phyloP scores from a whole-genome alignment of 164 flowering plant species.

The Annona squamosa region DNA sequence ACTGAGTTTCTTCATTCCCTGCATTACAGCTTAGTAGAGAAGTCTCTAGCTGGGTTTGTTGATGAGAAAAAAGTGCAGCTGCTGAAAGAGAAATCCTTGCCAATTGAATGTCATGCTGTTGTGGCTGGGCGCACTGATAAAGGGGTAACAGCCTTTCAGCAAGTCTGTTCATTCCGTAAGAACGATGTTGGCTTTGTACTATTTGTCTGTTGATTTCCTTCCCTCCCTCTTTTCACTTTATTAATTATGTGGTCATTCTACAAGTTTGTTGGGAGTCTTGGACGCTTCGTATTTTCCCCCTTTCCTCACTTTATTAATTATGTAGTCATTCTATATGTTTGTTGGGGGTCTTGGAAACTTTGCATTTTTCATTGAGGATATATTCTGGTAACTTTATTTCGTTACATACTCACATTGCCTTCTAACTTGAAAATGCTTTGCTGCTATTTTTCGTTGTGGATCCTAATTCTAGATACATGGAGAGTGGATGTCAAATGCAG shows the following conservation, averaged over 20 bases:
- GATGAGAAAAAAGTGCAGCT: slow-evolving; percentile 70
- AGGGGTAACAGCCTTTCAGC: slow-evolving; percentile 86
- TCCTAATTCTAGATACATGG: slow-evolving; percentile 66
- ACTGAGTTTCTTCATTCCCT: neutral
- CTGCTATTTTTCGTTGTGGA: neutral
- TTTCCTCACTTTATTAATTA: neutral
- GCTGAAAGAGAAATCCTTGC: slow-evolving; percentile 57
- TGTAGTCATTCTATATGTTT: neutral
- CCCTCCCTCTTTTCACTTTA: neutral
- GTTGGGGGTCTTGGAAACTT: too few species aligned
- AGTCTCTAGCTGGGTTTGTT: slow-evolving; percentile 65
- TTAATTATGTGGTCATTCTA: neutral
- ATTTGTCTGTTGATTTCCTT: neutral
- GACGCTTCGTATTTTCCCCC: neutral
- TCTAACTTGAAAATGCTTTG: neutral
- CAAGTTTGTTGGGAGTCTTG: too few species aligned
- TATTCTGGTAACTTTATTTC: neutral
- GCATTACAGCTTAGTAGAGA: slow-evolving; percentile 51
- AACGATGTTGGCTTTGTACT: neutral
- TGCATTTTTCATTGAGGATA: neutral
- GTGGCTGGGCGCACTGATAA: slow-evolving; percentile 99
- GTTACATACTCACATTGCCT: neutral
- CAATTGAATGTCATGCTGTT: slow-evolving; percentile 58
- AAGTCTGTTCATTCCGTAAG: slow-evolving; percentile 92
- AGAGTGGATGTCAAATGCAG: slow-evolving; percentile 51